Evolutionary conservation across 1,139 yeast species (phyloP).

Genomic region (Hemisphaericaspora xylanilytica): DNA sequence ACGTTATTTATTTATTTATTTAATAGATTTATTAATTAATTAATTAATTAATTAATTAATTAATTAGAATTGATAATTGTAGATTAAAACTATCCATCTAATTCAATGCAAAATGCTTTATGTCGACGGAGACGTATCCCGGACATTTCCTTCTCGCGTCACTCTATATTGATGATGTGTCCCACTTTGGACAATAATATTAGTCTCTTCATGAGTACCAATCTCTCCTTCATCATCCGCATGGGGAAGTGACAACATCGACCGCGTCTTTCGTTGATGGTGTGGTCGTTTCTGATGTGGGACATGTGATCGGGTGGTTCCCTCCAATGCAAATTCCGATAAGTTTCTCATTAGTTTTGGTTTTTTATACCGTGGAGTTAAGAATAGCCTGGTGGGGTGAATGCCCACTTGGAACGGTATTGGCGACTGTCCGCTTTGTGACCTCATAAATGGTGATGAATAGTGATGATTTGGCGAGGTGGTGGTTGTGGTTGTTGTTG

Average conservation of each 20-base stretch:
- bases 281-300: slow-evolving; percentile 6
- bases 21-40: slow-evolving; percentile 3
- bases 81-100: too few relatives aligned
- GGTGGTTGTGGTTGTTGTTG: too few relatives aligned
- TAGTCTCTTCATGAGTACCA: slow-evolving; percentile 6
- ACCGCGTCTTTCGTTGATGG: slow-evolving; percentile 4
- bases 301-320: not conserved
- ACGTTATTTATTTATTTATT: not conserved
- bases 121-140: too few relatives aligned
- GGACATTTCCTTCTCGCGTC: too few relatives aligned
- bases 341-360: slow-evolving; percentile 9
- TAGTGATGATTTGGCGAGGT: too few relatives aligned
- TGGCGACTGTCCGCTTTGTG: too few relatives aligned
- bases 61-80: too few relatives aligned
- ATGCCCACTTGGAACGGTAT: slow-evolving; percentile 11
- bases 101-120: too few relatives aligned
- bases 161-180: slow-evolving; percentile 42
- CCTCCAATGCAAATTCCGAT: slow-evolving; percentile 8
- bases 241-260: not conserved
- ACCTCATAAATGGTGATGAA: too few relatives aligned
- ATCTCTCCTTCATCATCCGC: not conserved
- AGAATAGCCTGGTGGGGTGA: slow-evolving; percentile 4
- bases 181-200: slow-evolving; percentile 36
- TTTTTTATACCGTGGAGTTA: slow-evolving; percentile 13
- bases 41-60: slow-evolving; percentile 2